Evolutionary conservation across 352 stramenopile genomes (phyloP), one percentile per base, ranked within the genome.

Genomic region (Phytopythium vexans): DNA sequence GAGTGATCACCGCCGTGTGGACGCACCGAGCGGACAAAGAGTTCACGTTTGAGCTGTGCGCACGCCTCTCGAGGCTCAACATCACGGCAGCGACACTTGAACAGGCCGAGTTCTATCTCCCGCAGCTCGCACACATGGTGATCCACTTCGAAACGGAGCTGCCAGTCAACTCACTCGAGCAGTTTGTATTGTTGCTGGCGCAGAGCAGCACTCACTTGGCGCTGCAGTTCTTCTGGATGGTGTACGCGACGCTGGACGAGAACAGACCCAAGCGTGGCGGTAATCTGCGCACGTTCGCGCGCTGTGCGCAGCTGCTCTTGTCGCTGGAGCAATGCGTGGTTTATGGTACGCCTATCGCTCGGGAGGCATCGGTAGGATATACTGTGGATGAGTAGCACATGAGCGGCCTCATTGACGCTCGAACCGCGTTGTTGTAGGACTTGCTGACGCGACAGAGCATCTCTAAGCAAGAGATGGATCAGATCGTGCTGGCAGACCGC

Each of bases 61-160:
- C 76, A 7, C 76, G 80, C 8, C 67, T 93, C 33, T 66, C 69
- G 32, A 69, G 69, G 7, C 62, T 89, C 51, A 66, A 56, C 14
- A 67, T 88, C 42, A 79, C 59, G 10, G 69, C 67, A 31, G 45
- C 70, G 27, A 83, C 74, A 47, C 56, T 93, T 48, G 80, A 93
- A 42, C 74, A 93, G 49, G 78, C 85, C 15, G 83, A 93, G 49
- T 89, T 93, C 58, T 91, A 85, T 48, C 56, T 93, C 9, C 83
- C 83, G 3, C 83, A 93, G 60, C 70, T 93, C 32, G 77, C 80
- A 8, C 83, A 93, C 66, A 91, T 93, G 80, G 77, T 91, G 10
- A 72, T 93, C 45, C 81, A 93, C 52, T 60, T 93, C 5, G 83
- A 93, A 37, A 72, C 71, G n/a, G 78, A 93, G 59, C 62, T 91